A percentile compares a stretch with the other conserved stretches of the same genome.
These are phyloP conservation scores for Ceratopteris richardii DNA, from an alignment of 75 land plant genomes.

Conservation along the genomic window DNA sequence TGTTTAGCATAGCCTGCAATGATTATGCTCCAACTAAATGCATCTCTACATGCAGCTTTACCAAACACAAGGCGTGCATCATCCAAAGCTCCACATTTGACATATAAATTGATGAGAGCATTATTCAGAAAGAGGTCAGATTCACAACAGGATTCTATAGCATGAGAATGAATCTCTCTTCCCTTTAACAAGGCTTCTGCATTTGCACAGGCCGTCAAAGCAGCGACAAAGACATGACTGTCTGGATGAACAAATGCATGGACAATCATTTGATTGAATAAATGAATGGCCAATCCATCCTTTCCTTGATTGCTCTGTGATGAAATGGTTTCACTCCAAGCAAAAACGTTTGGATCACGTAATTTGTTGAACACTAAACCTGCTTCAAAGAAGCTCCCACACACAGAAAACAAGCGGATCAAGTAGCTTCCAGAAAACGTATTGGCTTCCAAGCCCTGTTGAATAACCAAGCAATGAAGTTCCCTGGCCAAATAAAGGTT, in stretches of 20 bases:
- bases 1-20: conserved; percentile 29
- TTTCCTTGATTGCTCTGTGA: neutral
- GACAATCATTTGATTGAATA: neutral
- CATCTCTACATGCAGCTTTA: conserved; percentile 12
- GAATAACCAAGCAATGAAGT: conserved; percentile 1
- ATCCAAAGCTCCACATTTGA: conserved; percentile 25
- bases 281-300: neutral
- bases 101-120: conserved; percentile 52
- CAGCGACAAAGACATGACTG: conserved; percentile 1
- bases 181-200: neutral
- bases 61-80: conserved; percentile 26
- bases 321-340: conserved; percentile 3
- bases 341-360: neutral
- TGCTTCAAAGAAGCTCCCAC: neutral
- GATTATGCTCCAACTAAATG: conserved; percentile 41
- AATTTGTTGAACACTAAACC: neutral
- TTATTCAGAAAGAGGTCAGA: conserved; percentile 7
- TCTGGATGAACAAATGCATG: neutral
- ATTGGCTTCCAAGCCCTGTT: neutral
- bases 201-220: neutral
- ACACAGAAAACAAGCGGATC: conserved; percentile 1
- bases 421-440: conserved; percentile 1
- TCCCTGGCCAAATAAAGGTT: neutral
- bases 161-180: neutral
- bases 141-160: neutral